These are phyloP conservation scores for Parafenestella ontariensis DNA, from an alignment of 2,329 filamentous ascomycete species.

Conservation along the genomic window DNA sequence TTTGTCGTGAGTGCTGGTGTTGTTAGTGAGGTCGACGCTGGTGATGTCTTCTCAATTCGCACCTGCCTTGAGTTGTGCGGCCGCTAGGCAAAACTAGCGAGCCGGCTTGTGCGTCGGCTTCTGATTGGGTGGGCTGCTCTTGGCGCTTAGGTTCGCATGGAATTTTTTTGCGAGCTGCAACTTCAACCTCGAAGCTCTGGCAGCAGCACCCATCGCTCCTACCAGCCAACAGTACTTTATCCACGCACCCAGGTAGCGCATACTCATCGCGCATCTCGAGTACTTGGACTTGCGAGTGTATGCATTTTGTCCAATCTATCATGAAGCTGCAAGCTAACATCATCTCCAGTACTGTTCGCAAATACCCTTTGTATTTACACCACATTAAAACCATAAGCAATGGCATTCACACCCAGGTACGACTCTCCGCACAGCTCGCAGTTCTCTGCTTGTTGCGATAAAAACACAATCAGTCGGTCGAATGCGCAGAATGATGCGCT, in stretches of 20 bases:
- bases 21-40: slow-evolving; percentile 37
- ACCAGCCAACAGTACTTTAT: not conserved
- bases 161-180: slow-evolving; percentile 23
- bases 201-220: slow-evolving; percentile 17
- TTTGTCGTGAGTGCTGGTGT: slow-evolving; percentile 50
- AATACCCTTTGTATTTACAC: slow-evolving; percentile 3
- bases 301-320: not conserved
- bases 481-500: not conserved
- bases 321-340: slow-evolving; percentile 4
- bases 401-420: slow-evolving; percentile 42
- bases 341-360: slow-evolving; percentile 20
- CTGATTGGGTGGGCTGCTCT: slow-evolving; percentile 6
- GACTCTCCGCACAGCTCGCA: slow-evolving; percentile 14
- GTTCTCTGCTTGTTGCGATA: not conserved
- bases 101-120: slow-evolving; percentile 6
- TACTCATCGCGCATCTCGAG: not conserved
- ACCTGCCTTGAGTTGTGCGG: too few species aligned
- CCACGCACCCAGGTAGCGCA: not conserved
- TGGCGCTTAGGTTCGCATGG: slow-evolving; percentile 13
- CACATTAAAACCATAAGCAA: slow-evolving; percentile 21
- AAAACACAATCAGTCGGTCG: not conserved
- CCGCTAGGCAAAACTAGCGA: slow-evolving; percentile 31
- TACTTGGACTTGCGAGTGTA: not conserved
- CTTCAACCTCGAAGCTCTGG: slow-evolving; percentile 22
- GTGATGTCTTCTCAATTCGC: too few species aligned